Percentiles rank a stretch among this genome's conserved stretches.
These are phyloP conservation scores for Rugonectria rugulosa DNA, from an alignment of 2,329 filamentous ascomycete species.

Conservation along the genomic window DNA sequence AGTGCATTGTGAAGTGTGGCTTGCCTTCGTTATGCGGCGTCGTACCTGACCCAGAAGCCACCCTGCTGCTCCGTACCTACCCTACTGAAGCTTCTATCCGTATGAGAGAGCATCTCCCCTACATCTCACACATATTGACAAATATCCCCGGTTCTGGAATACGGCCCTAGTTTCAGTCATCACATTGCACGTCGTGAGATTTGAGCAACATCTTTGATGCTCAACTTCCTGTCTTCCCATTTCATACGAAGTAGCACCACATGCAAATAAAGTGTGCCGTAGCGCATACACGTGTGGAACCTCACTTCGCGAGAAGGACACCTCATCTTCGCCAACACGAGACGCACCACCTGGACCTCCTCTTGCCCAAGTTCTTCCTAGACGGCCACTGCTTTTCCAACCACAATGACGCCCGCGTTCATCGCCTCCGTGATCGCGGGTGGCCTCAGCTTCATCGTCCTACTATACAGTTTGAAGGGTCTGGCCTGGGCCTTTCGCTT, in stretches of 20 bases:
- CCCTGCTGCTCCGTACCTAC: too few species aligned
- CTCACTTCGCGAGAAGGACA: constrained; percentile 15
- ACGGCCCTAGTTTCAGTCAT: neutral
- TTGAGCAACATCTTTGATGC: too few species aligned
- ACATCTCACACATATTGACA: too few species aligned
- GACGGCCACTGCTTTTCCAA: constrained; percentile 11
- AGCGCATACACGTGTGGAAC: constrained; percentile 12
- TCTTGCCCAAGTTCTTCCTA: constrained; percentile 23
- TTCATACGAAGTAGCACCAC: neutral
- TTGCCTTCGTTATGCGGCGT: too few species aligned
- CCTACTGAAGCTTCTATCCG: too few species aligned
- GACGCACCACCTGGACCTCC: constrained; percentile 5
- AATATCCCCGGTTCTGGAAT: too few species aligned
- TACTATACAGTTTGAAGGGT: constrained; percentile 36
- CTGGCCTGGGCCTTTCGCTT: constrained; percentile 32
- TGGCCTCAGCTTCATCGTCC: constrained; percentile 42
- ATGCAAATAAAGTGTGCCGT: constrained; percentile 6
- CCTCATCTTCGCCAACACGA: constrained; percentile 5
- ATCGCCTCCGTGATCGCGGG: constrained; percentile 46
- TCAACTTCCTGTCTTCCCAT: too few species aligned
- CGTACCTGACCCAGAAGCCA: too few species aligned
- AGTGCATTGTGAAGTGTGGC: too few species aligned
- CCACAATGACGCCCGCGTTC: constrained; percentile 39
- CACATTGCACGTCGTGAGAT: neutral
- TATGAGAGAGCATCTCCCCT: neutral